Evolutionary conservation across 2,329 filamentous ascomycete species (phyloP).

Genomic region (Pseudopyrenochaeta lycopersici): DNA sequence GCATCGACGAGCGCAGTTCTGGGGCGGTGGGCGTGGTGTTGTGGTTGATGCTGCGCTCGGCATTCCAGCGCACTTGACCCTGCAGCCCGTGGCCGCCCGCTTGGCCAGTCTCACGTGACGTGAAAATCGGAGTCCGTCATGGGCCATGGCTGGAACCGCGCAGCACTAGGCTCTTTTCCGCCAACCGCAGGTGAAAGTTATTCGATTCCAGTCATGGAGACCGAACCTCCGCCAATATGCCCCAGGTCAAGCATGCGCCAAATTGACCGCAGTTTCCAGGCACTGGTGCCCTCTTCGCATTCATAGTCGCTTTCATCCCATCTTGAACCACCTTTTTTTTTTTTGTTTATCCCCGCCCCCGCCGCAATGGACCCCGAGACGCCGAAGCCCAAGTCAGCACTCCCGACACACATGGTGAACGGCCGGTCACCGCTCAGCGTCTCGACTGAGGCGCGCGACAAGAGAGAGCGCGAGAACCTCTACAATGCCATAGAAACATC

Average conservation of each 20-base stretch:
- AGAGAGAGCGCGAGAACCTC: slow-evolving; percentile 64
- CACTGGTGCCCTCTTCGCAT: slow-evolving; percentile 17
- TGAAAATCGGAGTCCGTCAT: too few relatives aligned
- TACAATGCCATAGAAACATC: slow-evolving; percentile 68
- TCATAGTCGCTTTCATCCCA: slow-evolving; percentile 10
- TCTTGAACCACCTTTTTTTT: not conserved
- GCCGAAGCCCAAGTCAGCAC: slow-evolving; percentile 59
- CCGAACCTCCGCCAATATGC: slow-evolving; percentile 9
- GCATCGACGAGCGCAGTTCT: not conserved
- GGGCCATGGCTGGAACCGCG: not conserved
- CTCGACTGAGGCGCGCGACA: slow-evolving; percentile 57
- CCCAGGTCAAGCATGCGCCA: slow-evolving; percentile 26
- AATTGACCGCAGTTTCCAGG: slow-evolving; percentile 14
- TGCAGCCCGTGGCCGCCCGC: not conserved
- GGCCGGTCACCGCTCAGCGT: slow-evolving; percentile 61
- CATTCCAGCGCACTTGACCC: not conserved
- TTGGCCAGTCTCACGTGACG: slow-evolving; percentile 7
- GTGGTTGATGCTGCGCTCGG: not conserved
- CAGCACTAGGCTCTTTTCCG: slow-evolving; percentile 23
- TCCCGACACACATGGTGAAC: slow-evolving; percentile 67
- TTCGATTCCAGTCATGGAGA: slow-evolving; percentile 27
- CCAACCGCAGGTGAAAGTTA: slow-evolving; percentile 23
- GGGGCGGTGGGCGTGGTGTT: not conserved
- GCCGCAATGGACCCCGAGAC: slow-evolving; percentile 54
- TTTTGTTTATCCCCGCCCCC: slow-evolving; percentile 7